Evolutionary conservation across 2,329 filamentous ascomycete species (phyloP), one percentile per base, ranked within the genome.

Genomic region (Penicillium expansum): DNA sequence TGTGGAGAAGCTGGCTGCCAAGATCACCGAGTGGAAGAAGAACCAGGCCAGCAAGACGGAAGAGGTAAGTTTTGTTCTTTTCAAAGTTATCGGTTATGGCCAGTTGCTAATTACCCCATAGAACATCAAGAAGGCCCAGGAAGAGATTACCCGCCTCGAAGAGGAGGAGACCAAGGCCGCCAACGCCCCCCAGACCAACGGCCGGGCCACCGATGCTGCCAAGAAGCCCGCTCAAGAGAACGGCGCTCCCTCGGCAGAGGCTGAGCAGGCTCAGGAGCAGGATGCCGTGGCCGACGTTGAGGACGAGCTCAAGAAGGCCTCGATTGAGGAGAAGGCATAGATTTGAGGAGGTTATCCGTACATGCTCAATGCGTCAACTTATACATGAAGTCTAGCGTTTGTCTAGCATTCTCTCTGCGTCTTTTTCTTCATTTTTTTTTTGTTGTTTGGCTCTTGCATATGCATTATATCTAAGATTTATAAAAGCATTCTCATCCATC

Each of bases 41-140:
- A 90, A 96, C 77, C 94, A 97, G 81, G 85, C 88, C 56, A 82
- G 85, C 63, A 91, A 97, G 83, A 99, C 94, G 20, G 85, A 94
- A 74, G 89, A 91, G 80, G 94, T 96, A 79, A 82, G 88, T 78
- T 64, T 35, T n/a, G 37, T 22, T 42, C 33, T 57, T 6, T 22
- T 2, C 38, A 4, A 32, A 6, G 16, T 29, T 22, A 22, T 37
- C 14, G 37, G 33, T 37, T 45, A n/a, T 16, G 5, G 41, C 41
- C 5, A 22, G 29, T 41, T 48, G 30, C 57, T 56, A 50, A 61
- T 58, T 63, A 62, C 64, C 57, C 70, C 78, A 29, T 69, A 97
- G 94, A 99, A 99, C 82, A 88, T 97, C 60, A 90, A 91, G 62
- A 96, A 97, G 78, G 94, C 94, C 60, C 89, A 96, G 82, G 93